Evolutionary conservation across 768 basidiomycete species (phyloP).

Genomic region (Lactifluus piperatus): DNA sequence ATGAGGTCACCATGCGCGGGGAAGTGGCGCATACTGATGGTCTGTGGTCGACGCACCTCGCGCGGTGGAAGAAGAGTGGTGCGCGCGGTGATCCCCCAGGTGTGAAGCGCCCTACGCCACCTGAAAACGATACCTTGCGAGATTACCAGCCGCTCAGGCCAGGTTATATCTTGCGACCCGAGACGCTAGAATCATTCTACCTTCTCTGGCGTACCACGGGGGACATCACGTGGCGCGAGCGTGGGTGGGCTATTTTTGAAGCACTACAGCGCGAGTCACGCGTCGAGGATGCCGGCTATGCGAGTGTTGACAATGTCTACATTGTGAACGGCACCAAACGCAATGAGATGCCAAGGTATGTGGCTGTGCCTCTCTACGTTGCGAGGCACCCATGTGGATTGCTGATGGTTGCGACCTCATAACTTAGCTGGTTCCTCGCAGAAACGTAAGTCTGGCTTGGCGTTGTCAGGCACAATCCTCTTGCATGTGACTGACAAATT

Average conservation of each 20-base stretch:
- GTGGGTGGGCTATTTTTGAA: conserved; percentile 64
- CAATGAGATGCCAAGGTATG: conserved; percentile 72
- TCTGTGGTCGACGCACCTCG: conserved; percentile 14
- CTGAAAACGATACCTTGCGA: conserved; percentile 13
- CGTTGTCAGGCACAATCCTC: background rate
- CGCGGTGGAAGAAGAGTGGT: conserved; percentile 19
- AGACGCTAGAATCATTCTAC: conserved; percentile 71
- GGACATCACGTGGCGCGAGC: conserved; percentile 57
- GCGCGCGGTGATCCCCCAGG: conserved; percentile 11
- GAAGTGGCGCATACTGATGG: background rate
- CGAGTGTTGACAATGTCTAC: conserved; percentile 45
- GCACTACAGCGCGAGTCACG: conserved; percentile 53
- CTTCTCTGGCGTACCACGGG: conserved; percentile 64
- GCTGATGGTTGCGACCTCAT: background rate
- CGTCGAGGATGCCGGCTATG: conserved; percentile 49
- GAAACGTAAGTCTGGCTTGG: conserved; percentile 34
- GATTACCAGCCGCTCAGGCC: conserved; percentile 46
- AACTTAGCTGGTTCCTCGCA: conserved; percentile 42
- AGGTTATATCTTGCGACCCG: conserved; percentile 53
- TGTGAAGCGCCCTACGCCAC: background rate
- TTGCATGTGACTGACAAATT: background rate
- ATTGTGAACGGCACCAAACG: conserved; percentile 24
- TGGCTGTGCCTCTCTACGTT: background rate
- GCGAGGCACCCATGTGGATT: background rate
- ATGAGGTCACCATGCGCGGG: conserved; percentile 35